Base-by-base conservation (phyloP, 192 early-diverging fungal species). In the Kappamyces sp. region DNA sequence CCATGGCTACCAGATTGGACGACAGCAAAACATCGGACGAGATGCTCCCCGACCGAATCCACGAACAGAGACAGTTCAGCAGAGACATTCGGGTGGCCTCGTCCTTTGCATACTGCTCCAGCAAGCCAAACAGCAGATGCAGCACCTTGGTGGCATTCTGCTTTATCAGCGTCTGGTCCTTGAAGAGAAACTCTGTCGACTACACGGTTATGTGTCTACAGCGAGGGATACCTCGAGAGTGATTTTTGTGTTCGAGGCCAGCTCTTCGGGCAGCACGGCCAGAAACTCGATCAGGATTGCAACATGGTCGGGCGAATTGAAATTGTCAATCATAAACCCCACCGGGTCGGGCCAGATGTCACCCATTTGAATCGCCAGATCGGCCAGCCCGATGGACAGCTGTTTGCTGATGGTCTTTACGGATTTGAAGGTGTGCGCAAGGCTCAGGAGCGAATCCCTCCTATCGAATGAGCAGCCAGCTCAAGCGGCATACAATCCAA, bases 221-320 rank as follows among this genome's bases (percentile, higher is more conserved):
- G 33, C 41, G 11, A 54, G 33, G 1, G 33, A 9, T 47, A 63
- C 43, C 32, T 65, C 61, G 43, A 74, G 61, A 31, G 30, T 54
- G 32, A 66, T 82, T 67, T 74, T 86, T 70, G 39, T 78, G 67
- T 86, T 89, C 30, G 71, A 65, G 41, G 70, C 74, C 6, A 88
- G 74, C 70, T 98, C 93, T 61, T 96, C 92, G 9, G 93, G 91
- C 30, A 99, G 69, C 35, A 91, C 85, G 9, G 81, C 83, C 40
- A 94, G 65, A 58, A 95, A 90, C 61, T 91, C 88, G 5, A 96
- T 60, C 58, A 95, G 67, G 42, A 82, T 79, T 1, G 66, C 62
- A 29, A 88, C 76, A 31, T 81, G 80, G 35, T 81, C 78, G 1
- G 80, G 64, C 11, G 77, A 34, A 36, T 76, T 30, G 66, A 90